Base-by-base conservation (phyloP, 257 asterid species). In the Marsdenia floribunda region DNA sequence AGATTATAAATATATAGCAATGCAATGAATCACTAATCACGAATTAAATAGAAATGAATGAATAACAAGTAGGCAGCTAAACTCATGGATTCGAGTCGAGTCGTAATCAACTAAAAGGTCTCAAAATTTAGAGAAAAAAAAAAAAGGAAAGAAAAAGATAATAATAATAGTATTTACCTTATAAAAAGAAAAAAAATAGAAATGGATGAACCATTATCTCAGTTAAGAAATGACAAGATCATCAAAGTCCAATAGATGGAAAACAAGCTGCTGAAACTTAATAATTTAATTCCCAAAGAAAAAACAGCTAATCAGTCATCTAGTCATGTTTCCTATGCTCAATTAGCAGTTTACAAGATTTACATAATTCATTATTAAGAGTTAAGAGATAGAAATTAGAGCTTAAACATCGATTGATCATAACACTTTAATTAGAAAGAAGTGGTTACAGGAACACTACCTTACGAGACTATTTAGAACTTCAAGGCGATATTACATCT, bases 401-500 rank as follows among this genome's bases (percentile, higher is more conserved):
- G 71, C 33, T 6, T 38, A 66, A 66, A 66, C 40, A 40, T 38
- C 38, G 71, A 66, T 66, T 38, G 71, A 66, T 49, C 18, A 66
- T 38, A 38, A 38, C 12, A 7, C 10, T 2, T 61, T 33, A 15
- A 11, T 66, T 19, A 29, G 13, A 66, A 26, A 66, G 49, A 64
- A 35, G 40, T 37, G 24, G 12, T 64, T 64, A 64, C 24, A 63
- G 9, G 38, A 61, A 63, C n/a, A 33, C 22, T 6, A 5, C 44
- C 68, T 5, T 21, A 33, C 46, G 8, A 5, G 8, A 26, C 40
- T 44, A 44, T 44, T 44, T 44, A 44, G 49, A 44, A 44, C 49
- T 44, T 3, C 15, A 24, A 18, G 19, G 29, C 13, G 33, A 64
- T 14, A 18, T 16, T 29, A 63, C 10, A 5, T 7, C 44, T 8